Evolutionary conservation across 2,329 filamentous ascomycete species (phyloP).

Genomic region (Cladosporium sp.): DNA sequence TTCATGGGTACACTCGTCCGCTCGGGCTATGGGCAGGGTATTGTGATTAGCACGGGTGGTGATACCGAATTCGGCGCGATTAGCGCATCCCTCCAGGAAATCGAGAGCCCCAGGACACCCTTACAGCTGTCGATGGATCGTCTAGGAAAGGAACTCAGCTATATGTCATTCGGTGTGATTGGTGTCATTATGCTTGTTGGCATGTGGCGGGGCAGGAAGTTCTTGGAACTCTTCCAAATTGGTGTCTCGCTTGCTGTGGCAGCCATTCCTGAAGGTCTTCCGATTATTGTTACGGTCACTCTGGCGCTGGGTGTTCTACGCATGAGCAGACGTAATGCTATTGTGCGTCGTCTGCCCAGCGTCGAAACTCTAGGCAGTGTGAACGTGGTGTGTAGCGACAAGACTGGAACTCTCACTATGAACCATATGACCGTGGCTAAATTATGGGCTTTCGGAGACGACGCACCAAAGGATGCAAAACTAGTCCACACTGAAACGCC

Average conservation of each 20-base stretch:
- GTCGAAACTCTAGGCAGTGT: constrained; percentile 98
- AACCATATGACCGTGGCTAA: constrained; percentile 98
- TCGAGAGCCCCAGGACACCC: constrained; percentile 90
- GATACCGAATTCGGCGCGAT: constrained; percentile 96
- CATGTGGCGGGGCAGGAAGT: constrained; percentile 79
- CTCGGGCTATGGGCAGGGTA: constrained; percentile 89
- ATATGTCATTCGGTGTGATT: constrained; percentile 93
- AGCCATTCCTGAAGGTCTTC: constrained; percentile 90
- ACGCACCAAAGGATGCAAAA: constrained; percentile 52
- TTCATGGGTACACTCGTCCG: constrained; percentile 98
- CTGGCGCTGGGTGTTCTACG: constrained; percentile 89
- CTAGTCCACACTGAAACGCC: constrained; percentile 50
- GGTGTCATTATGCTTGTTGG: constrained; percentile 88
- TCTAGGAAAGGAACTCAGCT: constrained; percentile 92
- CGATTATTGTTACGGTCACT: constrained; percentile 97
- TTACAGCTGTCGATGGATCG: constrained; percentile 95
- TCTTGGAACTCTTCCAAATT: constrained; percentile 95
- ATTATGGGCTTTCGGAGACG: constrained; percentile 79
- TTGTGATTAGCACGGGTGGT: constrained; percentile 94
- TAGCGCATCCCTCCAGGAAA: constrained; percentile 87
- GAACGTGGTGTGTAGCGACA: constrained; percentile 98
- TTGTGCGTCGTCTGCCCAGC: constrained; percentile 91
- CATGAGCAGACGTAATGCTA: constrained; percentile 93
- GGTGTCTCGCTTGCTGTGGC: constrained; percentile 95
- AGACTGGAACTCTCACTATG: constrained; percentile 91